These are phyloP conservation scores for Neopestalotiopsis rosae DNA, from an alignment of 2,329 filamentous ascomycete species.

Conservation along the genomic window DNA sequence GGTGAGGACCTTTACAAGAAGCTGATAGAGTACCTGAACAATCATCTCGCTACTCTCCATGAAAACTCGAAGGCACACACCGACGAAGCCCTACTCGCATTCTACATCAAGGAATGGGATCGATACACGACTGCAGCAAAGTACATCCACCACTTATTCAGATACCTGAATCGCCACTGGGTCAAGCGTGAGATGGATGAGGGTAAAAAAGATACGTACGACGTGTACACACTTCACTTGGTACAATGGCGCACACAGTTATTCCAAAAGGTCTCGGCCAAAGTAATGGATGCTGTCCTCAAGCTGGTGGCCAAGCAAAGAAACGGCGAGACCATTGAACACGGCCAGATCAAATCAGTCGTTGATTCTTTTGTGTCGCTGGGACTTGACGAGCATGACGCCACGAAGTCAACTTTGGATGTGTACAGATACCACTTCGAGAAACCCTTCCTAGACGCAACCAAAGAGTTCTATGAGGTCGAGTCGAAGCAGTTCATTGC, in stretches of 20 bases:
- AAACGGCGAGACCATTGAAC: conserved; percentile 96
- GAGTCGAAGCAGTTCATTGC: conserved; percentile 95
- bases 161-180: conserved; percentile 97
- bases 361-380: conserved; percentile 96
- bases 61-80: conserved; percentile 77
- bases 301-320: conserved; percentile 97
- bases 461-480: conserved; percentile 82
- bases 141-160: conserved; percentile 96
- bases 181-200: conserved; percentile 99
- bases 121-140: conserved; percentile 95
- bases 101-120: conserved; percentile 97
- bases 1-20: conserved; percentile 96
- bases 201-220: conserved; percentile 97
- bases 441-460: conserved; percentile 86
- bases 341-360: conserved; percentile 94
- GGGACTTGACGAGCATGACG: conserved; percentile 90
- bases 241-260: conserved; percentile 95
- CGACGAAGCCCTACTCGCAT: conserved; percentile 87
- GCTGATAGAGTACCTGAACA: conserved; percentile 81
- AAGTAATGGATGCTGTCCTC: conserved; percentile 94
- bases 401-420: conserved; percentile 91
- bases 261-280: conserved; percentile 80
- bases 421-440: conserved; percentile 95
- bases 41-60: conserved; percentile 76
- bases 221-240: conserved; percentile 95